phyloP scores from a whole-genome alignment of 2,329 filamentous ascomycete species.

The Emericellopsis atlantica region DNA sequence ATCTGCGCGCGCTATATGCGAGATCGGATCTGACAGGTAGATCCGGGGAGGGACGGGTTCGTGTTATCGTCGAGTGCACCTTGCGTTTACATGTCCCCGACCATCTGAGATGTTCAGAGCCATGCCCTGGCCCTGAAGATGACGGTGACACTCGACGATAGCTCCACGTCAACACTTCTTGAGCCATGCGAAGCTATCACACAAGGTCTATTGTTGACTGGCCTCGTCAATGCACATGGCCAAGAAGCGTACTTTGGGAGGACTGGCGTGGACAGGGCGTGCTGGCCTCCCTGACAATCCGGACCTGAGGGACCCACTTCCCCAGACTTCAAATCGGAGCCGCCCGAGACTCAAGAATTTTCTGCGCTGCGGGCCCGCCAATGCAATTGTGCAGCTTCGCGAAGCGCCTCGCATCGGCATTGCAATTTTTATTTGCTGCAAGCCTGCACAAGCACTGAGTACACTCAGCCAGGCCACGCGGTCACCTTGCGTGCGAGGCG shows the following conservation, averaged over 20 bases:
- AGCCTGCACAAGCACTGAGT: neutral
- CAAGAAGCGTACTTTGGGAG: neutral
- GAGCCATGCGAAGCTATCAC: too few species aligned
- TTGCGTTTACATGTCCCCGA: neutral
- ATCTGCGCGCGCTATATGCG: neutral
- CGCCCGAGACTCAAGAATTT: neutral
- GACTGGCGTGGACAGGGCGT: neutral
- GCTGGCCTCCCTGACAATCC: neutral
- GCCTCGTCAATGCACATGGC: too few species aligned
- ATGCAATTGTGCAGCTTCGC: neutral
- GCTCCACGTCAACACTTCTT: neutral
- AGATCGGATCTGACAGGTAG: neutral
- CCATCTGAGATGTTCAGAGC: neutral
- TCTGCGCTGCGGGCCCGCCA: neutral
- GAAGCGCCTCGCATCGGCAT: neutral
- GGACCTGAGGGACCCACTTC: neutral
- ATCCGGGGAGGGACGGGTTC: neutral
- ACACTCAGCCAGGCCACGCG: neutral
- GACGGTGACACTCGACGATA: neutral
- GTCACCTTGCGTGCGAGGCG: neutral
- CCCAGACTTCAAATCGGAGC: neutral
- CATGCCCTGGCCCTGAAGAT: too few species aligned
- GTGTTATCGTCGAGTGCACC: neutral
- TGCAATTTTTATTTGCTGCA: too few species aligned
- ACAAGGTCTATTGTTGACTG: too few species aligned